Evolutionary conservation across 306 rosid species (phyloP), one percentile per base, ranked within the genome.

Genomic region (Datisca glomerata): DNA sequence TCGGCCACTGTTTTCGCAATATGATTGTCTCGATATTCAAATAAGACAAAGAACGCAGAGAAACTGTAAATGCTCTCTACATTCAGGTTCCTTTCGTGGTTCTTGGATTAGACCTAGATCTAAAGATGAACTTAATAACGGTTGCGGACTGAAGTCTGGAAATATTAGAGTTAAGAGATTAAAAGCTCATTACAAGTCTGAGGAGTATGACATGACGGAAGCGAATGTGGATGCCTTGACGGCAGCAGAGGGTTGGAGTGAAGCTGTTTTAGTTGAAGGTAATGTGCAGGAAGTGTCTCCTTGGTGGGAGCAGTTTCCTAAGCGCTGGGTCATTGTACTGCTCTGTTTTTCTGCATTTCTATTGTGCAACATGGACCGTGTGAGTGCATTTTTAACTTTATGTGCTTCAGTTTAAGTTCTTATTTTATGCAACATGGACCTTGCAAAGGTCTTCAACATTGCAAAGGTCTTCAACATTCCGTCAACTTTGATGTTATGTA

Each of bases 341-440:
- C 81, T 87, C 43, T 87, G 96, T 65, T 87, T 79, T 67, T 2
- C 75, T n/a, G 72, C 96, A 25, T 82, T 87, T 62, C 70, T 82
- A 7, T 63, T 87, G 45, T 87, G 96, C 77, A 87, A 87, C 74
- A 82, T 87, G 96, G 96, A 87, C 54, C 94, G 96, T 10, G 96
- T 87, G 85, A 76, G 96, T 71, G 39, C 36, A 8, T 7, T 49
- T 45, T 36, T 62, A 8, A 12, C 9, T 5, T 11, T 11, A 31
- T 8, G 36, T 14, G 9, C 36, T 31, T 8, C n/a, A 31, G n/a
- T 12, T 31, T 51, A 41, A 43, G n/a, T n/a, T n/a, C n/a, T n/a
- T n/a, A n/a, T n/a, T n/a, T n/a, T n/a, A n/a, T n/a, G n/a, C n/a
- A n/a, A n/a, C n/a, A n/a, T n/a, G n/a, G n/a, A 16, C 21, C 11